Percentiles rank a stretch among this genome's conserved stretches.
Conservation (phyloP, 1,284 basidiomycete genomes). For the Ceratobasidium sp. region DNA sequence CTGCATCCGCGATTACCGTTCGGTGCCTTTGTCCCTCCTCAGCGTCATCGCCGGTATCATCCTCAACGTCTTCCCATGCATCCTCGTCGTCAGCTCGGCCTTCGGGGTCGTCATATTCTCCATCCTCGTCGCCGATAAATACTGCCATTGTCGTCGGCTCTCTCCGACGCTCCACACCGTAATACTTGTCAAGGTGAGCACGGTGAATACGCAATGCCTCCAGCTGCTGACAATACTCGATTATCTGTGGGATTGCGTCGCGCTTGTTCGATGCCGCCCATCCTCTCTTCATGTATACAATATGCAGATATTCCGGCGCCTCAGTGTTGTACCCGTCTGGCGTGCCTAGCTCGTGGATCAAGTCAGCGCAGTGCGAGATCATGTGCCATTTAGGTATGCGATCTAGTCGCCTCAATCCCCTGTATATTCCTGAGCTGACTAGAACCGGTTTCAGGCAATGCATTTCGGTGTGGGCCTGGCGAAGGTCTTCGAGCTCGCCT, state of each 20-base stretch:
- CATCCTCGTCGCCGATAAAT: background rate
- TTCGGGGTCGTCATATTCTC: too few relatives aligned
- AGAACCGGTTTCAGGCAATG: background rate
- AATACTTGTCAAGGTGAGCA: background rate
- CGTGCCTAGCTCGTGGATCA: background rate
- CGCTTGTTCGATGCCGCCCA: background rate
- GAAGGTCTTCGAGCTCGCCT: background rate
- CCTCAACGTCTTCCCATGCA: background rate
- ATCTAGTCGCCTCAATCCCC: background rate
- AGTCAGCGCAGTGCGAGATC: conserved; percentile 21
- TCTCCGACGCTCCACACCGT: background rate
- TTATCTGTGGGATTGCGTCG: background rate
- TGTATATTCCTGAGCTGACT: background rate
- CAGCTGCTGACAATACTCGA: background rate
- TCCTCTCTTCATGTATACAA: background rate
- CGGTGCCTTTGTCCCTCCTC: background rate
- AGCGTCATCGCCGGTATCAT: background rate
- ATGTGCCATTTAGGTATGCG: conserved; percentile 31
- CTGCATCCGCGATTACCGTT: background rate
- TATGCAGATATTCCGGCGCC: conserved; percentile 38
- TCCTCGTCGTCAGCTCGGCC: background rate
- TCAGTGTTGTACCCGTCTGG: conserved; percentile 37
- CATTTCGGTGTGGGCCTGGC: background rate
- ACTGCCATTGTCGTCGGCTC: background rate
- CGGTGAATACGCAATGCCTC: conserved; percentile 1